Evolutionary conservation across 495 filamentous ascomycete species (phyloP).

Genomic region (Penicillium arizonense): DNA sequence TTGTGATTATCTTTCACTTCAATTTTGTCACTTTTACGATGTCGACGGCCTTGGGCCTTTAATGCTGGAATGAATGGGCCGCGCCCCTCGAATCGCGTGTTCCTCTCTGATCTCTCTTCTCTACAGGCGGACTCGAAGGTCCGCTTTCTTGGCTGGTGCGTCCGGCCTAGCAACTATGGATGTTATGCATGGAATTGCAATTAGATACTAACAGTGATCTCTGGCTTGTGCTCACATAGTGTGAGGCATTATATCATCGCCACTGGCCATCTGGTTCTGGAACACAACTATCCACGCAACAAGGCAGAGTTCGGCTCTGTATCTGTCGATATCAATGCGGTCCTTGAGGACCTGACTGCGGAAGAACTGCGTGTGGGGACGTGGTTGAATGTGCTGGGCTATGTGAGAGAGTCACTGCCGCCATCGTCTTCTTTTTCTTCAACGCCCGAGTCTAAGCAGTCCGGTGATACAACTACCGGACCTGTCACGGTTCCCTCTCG

Average conservation of each 20-base stretch:
- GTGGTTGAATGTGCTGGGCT: constrained; percentile 91
- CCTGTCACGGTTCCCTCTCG: constrained; percentile 13
- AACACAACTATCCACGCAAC: constrained; percentile 60
- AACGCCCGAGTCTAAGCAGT: constrained; percentile 5
- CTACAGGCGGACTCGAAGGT: constrained; percentile 67
- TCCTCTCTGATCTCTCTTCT: constrained; percentile 61
- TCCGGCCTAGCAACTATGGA: constrained; percentile 1
- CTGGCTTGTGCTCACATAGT: constrained; percentile 37
- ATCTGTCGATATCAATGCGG: constrained; percentile 65
- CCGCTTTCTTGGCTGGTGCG: constrained; percentile 90
- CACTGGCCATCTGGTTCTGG: constrained; percentile 60
- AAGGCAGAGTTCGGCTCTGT: constrained; percentile 38
- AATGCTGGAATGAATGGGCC: constrained; percentile 53
- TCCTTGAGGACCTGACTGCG: constrained; percentile 62
- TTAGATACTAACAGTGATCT: constrained; percentile 3
- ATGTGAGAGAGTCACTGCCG: constrained; percentile 47
- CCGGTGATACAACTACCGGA: neutral
- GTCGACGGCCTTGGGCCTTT: neutral
- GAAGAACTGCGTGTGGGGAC: constrained; percentile 71
- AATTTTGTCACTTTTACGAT: neutral
- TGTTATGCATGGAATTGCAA: no score
- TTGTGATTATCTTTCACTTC: neutral
- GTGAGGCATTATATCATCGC: constrained; percentile 64
- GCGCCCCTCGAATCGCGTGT: constrained; percentile 62
- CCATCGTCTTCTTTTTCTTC: constrained; percentile 13